Evolutionary conservation across 2,329 filamentous ascomycete species (phyloP), one percentile per base, ranked within the genome.

Genomic region (Aspergillus sp.): DNA sequence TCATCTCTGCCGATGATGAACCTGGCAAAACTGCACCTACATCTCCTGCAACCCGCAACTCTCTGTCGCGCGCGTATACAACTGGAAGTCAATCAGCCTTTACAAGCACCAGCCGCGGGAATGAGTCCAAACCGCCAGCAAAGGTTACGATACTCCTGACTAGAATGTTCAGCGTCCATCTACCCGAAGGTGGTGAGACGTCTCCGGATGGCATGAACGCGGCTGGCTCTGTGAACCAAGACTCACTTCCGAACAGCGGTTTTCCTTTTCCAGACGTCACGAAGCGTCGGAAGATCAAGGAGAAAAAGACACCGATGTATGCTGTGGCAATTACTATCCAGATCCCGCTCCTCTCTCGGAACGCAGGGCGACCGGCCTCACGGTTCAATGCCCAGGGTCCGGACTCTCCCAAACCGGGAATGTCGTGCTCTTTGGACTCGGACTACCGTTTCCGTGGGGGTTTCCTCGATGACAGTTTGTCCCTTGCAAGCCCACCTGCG

Each of bases 231-330:
- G 63, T 75, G 8, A 69, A 73, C 32, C 68, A 73, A 23, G 75
- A 75, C 38, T 71, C 71, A 11, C 64, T 74, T 42, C 70, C 71
- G 4, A 73, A 77, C 36, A 62, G 68, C 19, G 75, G 72, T 3
- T 77, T 74, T 56, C 74, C 77, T 0, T 78, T 77, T 44, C 73
- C 74, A 8, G 75, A 78, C 42, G 62, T 73, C 21, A 65, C 66
- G 8, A 80, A 80, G 63, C 74, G 75, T 39, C 78, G 76, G 53
- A 81, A 81, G 64, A 75, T 81, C 21, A 80, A 81, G 61, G 80
- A 82, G 62, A 80, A 80, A 70, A 82, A 82, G 67, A 84, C 81
- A 1, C 84, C 84, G 4, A 85, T 85, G 78, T 87, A 84, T 70
- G 84, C 83, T 15, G 82, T 86, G 51, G 82, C 83, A 10, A 80